Percentiles rank a stretch among this genome's conserved stretches.
Conservation (phyloP, 2,329 filamentous ascomycete genomes). For the Fusarium odoratissimum region DNA sequence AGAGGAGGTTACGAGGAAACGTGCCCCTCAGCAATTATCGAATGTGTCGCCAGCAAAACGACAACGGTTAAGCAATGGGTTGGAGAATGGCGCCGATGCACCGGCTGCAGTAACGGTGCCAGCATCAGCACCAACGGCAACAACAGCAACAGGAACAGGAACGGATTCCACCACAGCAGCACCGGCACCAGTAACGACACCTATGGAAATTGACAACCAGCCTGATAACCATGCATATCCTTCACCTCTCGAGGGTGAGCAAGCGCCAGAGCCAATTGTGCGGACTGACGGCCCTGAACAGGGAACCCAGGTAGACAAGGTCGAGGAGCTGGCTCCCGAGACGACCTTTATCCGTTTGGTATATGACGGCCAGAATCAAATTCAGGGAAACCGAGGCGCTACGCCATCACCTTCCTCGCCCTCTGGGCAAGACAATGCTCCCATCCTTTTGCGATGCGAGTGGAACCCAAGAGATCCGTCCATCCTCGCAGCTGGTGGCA, state of each 20-base stretch:
- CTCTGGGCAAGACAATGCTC: conserved; percentile 61
- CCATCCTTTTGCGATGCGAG: conserved; percentile 75
- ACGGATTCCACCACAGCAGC: conserved; percentile 30
- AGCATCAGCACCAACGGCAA: conserved; percentile 31
- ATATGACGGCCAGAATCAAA: conserved; percentile 54
- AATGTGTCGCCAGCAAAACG: conserved; percentile 70
- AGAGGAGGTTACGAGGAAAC: conserved; percentile 62
- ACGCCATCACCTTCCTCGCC: conserved; percentile 52
- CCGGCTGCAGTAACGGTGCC: conserved; percentile 30
- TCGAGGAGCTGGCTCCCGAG: conserved; percentile 67
- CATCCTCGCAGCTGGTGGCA: conserved; percentile 74
- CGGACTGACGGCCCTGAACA: conserved; percentile 72
- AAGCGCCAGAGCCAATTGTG: conserved; percentile 62
- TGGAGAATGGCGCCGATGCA: conserved; percentile 65
- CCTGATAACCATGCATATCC: conserved; percentile 71
- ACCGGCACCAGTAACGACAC: conserved; percentile 56
- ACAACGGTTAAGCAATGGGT: conserved; percentile 70
- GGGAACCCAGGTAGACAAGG: conserved; percentile 73
- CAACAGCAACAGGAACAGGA: conserved; percentile 14
- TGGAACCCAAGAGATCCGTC: conserved; percentile 74
- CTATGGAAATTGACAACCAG: conserved; percentile 70
- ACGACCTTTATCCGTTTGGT: conserved; percentile 71
- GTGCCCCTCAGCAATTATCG: conserved; percentile 59
- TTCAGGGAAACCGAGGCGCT: conserved; percentile 51
- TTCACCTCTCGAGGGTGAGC: conserved; percentile 70